These are phyloP conservation scores for Elsinoe batatas DNA, from an alignment of 2,329 filamentous ascomycete genomes.

Conservation along the genomic window DNA sequence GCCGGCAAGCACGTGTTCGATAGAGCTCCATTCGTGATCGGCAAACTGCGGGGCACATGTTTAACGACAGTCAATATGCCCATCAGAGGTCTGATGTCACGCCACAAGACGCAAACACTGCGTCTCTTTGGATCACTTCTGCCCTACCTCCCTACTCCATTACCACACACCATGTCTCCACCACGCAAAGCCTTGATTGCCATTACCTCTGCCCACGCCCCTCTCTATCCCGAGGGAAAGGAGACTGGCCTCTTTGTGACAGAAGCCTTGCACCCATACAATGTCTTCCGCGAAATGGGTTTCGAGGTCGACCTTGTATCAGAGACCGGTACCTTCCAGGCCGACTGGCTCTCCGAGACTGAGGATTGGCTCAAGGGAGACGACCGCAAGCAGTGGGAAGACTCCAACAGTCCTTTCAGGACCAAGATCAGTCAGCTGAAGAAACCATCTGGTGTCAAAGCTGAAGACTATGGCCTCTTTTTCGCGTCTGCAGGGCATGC, in stretches of 20 bases:
- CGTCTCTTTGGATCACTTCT: background rate
- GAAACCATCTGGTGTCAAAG: slow-evolving; percentile 30
- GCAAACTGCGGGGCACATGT: slow-evolving; percentile 2
- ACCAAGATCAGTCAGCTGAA: slow-evolving; percentile 36
- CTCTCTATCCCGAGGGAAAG: slow-evolving; percentile 31
- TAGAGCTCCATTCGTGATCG: background rate
- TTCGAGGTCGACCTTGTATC: slow-evolving; percentile 41
- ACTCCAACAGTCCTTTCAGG: slow-evolving; percentile 35
- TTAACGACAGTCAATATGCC: background rate
- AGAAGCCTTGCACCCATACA: slow-evolving; percentile 41
- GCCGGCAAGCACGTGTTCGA: background rate
- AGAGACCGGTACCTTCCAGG: slow-evolving; percentile 35
- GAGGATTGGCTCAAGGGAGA: slow-evolving; percentile 34
- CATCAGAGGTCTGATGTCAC: background rate
- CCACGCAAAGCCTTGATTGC: slow-evolving; percentile 35
- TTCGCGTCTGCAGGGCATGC: slow-evolving; percentile 38
- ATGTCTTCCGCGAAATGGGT: slow-evolving; percentile 41
- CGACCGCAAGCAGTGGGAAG: slow-evolving; percentile 33
- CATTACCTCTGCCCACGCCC: slow-evolving; percentile 35
- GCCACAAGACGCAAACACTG: background rate
- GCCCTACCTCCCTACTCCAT: background rate
- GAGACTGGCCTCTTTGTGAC: slow-evolving; percentile 39
- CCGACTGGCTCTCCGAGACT: slow-evolving; percentile 38
- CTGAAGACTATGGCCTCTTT: slow-evolving; percentile 30
- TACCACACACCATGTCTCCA: slow-evolving; percentile 20